These are phyloP conservation scores for Babesia divergens DNA, from an alignment of 169 alveolate genomes.

Conservation along the genomic window DNA sequence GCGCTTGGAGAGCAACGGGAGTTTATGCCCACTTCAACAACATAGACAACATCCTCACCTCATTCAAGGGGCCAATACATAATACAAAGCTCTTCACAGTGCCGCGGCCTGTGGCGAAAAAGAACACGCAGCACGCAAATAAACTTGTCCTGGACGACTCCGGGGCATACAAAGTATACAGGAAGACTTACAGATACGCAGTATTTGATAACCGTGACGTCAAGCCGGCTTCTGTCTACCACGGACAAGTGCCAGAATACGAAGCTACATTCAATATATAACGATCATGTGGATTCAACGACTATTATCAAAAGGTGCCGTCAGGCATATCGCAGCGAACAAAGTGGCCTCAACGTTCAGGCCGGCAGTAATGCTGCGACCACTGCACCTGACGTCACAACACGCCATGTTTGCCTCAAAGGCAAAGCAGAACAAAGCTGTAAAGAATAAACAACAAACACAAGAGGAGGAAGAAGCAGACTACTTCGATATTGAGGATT, in stretches of 20 bases:
- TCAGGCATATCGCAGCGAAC: background rate
- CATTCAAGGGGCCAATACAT: slow-evolving; percentile 69
- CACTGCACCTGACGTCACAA: background rate
- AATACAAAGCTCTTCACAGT: slow-evolving; percentile 67
- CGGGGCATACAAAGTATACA: background rate
- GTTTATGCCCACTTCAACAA: slow-evolving; percentile 38
- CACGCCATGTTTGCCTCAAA: background rate
- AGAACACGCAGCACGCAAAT: slow-evolving; percentile 27
- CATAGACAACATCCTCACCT: slow-evolving; percentile 57
- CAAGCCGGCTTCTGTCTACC: slow-evolving; percentile 22
- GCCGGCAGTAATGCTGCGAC: background rate
- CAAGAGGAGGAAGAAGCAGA: slow-evolving; percentile 20
- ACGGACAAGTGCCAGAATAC: slow-evolving; percentile 41
- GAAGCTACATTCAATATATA: slow-evolving; percentile 25
- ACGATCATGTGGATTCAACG: background rate
- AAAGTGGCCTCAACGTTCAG: background rate
- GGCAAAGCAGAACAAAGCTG: background rate
- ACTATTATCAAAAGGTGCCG: background rate
- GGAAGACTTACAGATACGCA: slow-evolving; percentile 30
- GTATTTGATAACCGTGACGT: slow-evolving; percentile 35
- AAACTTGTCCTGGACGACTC: slow-evolving; percentile 14
- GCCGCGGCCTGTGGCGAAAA: slow-evolving; percentile 64
- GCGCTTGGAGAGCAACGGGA: slow-evolving; percentile 66
- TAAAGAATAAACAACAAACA: background rate
- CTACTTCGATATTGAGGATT: slow-evolving; percentile 15